A percentile compares a stretch with the other conserved stretches of the same genome.
Conservation (phyloP, 1,284 basidiomycete species). For the Violaceomyces palustris region DNA sequence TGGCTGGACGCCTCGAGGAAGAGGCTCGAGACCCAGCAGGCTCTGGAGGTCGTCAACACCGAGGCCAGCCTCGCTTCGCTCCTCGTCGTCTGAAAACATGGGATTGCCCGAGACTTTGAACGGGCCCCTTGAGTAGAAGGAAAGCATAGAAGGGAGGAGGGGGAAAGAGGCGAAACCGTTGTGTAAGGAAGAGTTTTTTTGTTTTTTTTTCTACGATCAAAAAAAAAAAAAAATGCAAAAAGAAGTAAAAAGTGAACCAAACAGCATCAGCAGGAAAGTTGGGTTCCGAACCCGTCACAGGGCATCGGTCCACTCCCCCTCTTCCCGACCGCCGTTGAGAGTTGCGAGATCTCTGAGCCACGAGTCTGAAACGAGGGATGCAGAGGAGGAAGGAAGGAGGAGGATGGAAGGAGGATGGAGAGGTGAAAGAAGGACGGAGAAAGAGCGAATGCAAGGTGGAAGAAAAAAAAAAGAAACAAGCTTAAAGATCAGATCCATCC, state of each 20-base stretch:
- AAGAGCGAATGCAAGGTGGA: not conserved
- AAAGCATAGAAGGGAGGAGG: constrained; percentile 1
- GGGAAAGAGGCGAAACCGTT: constrained; percentile 3
- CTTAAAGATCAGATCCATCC: not conserved
- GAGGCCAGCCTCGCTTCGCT: constrained; percentile 66
- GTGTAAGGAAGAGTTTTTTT: too few species aligned
- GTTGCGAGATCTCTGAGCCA: too few species aligned
- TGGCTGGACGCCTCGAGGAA: constrained; percentile 87
- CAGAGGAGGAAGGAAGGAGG: constrained; percentile 6
- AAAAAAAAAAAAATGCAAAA: too few species aligned
- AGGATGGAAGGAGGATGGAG: not conserved
- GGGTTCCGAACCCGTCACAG: too few species aligned
- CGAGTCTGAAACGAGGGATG: too few species aligned
- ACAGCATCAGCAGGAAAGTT: too few species aligned
- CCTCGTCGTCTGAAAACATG: constrained; percentile 54
- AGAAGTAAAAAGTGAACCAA: too few species aligned
- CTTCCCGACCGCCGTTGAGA: too few species aligned
- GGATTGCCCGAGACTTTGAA: too few species aligned
- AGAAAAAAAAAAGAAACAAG: not conserved
- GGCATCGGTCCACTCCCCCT: too few species aligned
- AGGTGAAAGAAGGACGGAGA: not conserved
- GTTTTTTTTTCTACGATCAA: too few species aligned
- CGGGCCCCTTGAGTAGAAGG: constrained; percentile 5
- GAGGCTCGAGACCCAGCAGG: constrained; percentile 86
- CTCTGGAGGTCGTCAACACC: constrained; percentile 79